These are phyloP conservation scores for Diaporthe citrichinensis DNA, from an alignment of 2,329 filamentous ascomycete species.

Conservation along the genomic window DNA sequence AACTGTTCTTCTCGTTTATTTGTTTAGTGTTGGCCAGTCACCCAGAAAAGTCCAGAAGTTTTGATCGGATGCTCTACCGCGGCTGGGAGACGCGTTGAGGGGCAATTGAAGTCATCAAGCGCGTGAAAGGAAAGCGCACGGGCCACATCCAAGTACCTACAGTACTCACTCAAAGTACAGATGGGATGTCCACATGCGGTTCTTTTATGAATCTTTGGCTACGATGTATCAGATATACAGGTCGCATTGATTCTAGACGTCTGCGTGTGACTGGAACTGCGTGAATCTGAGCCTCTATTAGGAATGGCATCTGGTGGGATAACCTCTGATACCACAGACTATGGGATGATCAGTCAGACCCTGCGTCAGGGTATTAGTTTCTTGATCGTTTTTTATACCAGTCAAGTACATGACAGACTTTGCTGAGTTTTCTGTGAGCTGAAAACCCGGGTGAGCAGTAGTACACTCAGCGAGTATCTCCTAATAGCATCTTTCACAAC, in stretches of 20 bases:
- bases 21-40: neutral
- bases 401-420: too few species aligned
- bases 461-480: neutral
- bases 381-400: too few species aligned
- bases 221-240: neutral
- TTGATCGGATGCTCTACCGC: too few species aligned
- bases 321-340: neutral
- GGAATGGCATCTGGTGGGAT: neutral
- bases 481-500: neutral
- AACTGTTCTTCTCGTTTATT: neutral
- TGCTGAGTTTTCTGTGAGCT: too few species aligned
- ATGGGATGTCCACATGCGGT: neutral
- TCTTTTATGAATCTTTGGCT: neutral
- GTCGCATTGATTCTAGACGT: neutral
- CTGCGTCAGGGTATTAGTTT: too few species aligned
- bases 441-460: too few species aligned
- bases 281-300: neutral
- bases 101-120: conserved; percentile 13
- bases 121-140: conserved; percentile 24
- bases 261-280: neutral
- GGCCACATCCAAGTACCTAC: neutral
- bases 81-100: conserved; percentile 27
- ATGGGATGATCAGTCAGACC: too few species aligned
- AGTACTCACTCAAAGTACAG: neutral
- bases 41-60: neutral